Percentiles rank a stretch among this genome's conserved stretches.
These are phyloP conservation scores for Hysterangium stoloniferum DNA, from an alignment of 768 basidiomycete species.

Conservation along the genomic window DNA sequence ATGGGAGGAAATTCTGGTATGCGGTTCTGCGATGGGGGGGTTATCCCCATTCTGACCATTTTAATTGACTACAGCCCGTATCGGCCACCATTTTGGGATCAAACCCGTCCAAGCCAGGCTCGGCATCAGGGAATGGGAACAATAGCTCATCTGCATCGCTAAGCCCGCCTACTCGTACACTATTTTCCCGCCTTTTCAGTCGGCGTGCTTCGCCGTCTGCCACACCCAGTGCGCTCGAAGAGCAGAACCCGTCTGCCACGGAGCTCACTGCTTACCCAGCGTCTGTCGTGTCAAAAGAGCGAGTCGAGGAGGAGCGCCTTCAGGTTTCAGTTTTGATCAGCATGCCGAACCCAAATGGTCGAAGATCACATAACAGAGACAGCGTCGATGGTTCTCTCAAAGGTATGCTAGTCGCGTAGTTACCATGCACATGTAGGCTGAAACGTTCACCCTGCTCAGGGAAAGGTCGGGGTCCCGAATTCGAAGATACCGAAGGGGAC, in stretches of 20 bases:
- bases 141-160: background rate
- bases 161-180: background rate
- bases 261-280: background rate
- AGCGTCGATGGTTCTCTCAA: background rate
- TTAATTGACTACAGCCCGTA: background rate
- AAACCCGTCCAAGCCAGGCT: background rate
- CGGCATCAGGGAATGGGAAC: background rate
- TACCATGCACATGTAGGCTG: background rate
- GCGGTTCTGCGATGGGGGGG: background rate
- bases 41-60: background rate
- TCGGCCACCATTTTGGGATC: slow-evolving; percentile 3
- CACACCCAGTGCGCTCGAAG: background rate
- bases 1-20: slow-evolving; percentile 10
- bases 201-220: background rate
- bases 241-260: background rate
- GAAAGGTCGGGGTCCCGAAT: background rate
- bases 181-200: background rate
- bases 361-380: background rate
- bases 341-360: slow-evolving; percentile 9
- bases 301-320: background rate
- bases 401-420: background rate
- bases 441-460: background rate
- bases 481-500: background rate
- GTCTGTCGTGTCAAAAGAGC: background rate
- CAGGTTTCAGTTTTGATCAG: slow-evolving; percentile 12